These are phyloP conservation scores for Fusarium sp. DNA, from an alignment of 2,329 filamentous ascomycete species.

Conservation along the genomic window DNA sequence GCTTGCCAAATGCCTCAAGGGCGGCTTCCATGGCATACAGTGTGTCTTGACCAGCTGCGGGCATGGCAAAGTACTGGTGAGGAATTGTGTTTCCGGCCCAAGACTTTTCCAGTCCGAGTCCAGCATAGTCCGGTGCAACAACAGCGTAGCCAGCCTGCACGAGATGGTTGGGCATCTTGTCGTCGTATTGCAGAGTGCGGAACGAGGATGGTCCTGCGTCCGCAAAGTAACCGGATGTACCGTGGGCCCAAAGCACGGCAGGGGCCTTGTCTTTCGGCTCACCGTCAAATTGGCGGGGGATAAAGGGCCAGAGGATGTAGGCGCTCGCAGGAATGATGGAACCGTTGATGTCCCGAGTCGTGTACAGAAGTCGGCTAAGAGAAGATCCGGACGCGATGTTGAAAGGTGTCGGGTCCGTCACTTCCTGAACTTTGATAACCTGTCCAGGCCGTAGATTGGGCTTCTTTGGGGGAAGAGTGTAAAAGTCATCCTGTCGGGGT, in stretches of 20 bases:
- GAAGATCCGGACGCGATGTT: slow-evolving; percentile 9
- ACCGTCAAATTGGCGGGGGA: not conserved
- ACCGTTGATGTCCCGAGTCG: slow-evolving; percentile 20
- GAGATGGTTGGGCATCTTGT: slow-evolving; percentile 49
- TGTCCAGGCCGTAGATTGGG: slow-evolving; percentile 3
- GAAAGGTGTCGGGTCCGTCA: slow-evolving; percentile 11
- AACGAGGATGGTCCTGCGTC: slow-evolving; percentile 52
- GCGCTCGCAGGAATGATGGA: slow-evolving; percentile 18
- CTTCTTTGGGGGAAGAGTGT: not conserved
- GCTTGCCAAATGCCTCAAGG: slow-evolving; percentile 49
- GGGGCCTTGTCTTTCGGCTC: slow-evolving; percentile 16
- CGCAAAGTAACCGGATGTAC: slow-evolving; percentile 54
- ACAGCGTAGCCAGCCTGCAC: slow-evolving; percentile 55
- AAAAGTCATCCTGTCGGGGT: slow-evolving; percentile 30
- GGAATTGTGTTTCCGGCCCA: slow-evolving; percentile 49
- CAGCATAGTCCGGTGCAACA: slow-evolving; percentile 57
- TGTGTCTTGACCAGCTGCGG: slow-evolving; percentile 54
- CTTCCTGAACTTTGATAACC: slow-evolving; percentile 22
- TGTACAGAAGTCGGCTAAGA: slow-evolving; percentile 14
- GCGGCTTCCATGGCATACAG: slow-evolving; percentile 56
- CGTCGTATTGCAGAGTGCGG: slow-evolving; percentile 53
- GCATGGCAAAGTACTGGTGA: slow-evolving; percentile 53
- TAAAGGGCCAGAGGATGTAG: slow-evolving; percentile 24
- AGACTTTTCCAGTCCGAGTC: slow-evolving; percentile 51
- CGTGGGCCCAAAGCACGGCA: slow-evolving; percentile 55